Evolutionary conservation across 108 stramenopile species (phyloP), one percentile per base, ranked within the genome.

Genomic region (Heterococcus sp.): DNA sequence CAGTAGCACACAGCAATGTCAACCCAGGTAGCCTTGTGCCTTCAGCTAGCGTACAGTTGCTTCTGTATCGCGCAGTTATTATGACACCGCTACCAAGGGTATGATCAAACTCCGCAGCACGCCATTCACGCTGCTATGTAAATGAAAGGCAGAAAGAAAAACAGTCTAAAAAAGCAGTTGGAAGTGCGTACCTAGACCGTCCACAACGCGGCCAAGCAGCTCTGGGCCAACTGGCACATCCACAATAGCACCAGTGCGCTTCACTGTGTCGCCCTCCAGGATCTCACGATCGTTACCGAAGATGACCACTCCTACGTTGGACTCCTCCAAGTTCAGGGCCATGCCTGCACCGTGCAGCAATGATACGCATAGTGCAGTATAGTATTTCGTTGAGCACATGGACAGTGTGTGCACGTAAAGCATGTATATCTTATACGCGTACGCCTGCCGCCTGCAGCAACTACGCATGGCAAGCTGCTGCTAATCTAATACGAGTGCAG

Each of bases 261-360:
- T 95, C 80, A 98, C 98, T 64, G 94, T 93, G 78, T 97, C 98
- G 78, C 98, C 98, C 85, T 98, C 98, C 65, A 98, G 89, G 85
- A 98, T 98, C 84, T 95, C 95, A 88, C 97, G 92, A 92, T 98
- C 98, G 84, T 98, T 95, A 73, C 96, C 98, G 88, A 98, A 98
- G 86, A 98, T 98, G 64, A 98, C 98, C 35, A 98, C 98, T 89
- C 98, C 98, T 36, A 98, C 98, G 84, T 97, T 97, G 93, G 94
- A 94, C 86, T 98, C 96, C 89, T 98, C 98, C 84, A 98, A 91
- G 95, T 98, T 98, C 84, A 98, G 94, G 64, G 98, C 98, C 98
- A 97, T 98, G 76, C 98, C 96, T 65, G 94, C 92, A 68, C 95
- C 91, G 21, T 14, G 46, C 46, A 58, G 46, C 8, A 58, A 21